Conservation (phyloP, 768 basidiomycete species). For the Boletus sp. region DNA sequence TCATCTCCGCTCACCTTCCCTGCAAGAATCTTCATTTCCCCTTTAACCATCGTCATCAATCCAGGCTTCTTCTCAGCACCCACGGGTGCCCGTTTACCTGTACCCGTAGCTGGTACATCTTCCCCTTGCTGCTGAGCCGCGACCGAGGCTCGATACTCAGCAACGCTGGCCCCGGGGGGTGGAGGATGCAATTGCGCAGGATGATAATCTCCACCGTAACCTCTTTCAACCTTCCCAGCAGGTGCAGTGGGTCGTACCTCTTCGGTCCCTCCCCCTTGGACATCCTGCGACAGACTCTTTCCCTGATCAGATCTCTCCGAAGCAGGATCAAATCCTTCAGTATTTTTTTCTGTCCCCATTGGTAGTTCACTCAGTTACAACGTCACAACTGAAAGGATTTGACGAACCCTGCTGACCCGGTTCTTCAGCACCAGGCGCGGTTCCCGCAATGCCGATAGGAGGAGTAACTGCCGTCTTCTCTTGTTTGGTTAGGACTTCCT, state of each 20-base stretch:
- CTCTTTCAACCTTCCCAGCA: not conserved
- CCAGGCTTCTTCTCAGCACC: slow-evolving; percentile 21
- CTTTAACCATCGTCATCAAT: slow-evolving; percentile 30
- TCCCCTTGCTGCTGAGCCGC: not conserved
- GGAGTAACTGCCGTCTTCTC: not conserved
- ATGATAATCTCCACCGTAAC: slow-evolving; percentile 23
- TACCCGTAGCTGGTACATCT: not conserved
- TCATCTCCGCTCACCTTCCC: slow-evolving; percentile 31
- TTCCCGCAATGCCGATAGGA: not conserved
- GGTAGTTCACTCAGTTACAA: not conserved
- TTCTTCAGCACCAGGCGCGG: not conserved
- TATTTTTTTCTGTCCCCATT: not conserved
- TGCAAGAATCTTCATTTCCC: slow-evolving; percentile 33
- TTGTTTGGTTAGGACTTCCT: not conserved
- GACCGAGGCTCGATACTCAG: slow-evolving; percentile 6
- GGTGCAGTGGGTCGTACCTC: not conserved
- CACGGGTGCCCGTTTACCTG: not conserved
- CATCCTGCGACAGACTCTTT: not conserved
- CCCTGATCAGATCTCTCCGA: not conserved
- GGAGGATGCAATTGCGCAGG: slow-evolving; percentile 30
- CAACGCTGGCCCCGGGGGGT: slow-evolving; percentile 16
- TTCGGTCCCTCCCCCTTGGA: not conserved
- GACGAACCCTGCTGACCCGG: slow-evolving; percentile 12
- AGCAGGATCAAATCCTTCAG: not conserved
- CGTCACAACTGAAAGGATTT: not conserved